A percentile compares a stretch with the other conserved stretches of the same genome.
phyloP scores from a whole-genome alignment of 2,329 filamentous ascomycete genomes.

The Neofusicoccum parvum region DNA sequence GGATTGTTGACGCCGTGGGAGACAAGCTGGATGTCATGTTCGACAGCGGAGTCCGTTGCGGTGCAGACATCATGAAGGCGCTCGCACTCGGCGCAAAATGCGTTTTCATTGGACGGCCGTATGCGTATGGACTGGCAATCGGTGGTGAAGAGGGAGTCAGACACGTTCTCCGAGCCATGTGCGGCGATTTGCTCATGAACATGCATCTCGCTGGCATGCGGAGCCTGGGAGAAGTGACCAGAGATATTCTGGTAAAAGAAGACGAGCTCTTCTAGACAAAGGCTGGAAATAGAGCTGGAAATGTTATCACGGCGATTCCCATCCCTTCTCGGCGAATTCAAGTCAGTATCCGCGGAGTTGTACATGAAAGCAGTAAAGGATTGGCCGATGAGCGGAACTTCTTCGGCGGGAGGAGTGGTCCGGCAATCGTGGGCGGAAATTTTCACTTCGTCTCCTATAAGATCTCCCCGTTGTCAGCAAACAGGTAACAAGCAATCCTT shows the following conservation, averaged over 20 bases:
- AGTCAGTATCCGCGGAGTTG: not conserved
- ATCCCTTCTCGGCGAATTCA: not conserved
- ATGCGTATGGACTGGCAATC: constrained; percentile 35
- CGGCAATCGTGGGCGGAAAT: not conserved
- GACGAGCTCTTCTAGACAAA: constrained; percentile 27
- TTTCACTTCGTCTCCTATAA: not conserved
- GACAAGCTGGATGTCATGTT: constrained; percentile 61
- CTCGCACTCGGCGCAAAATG: constrained; percentile 55
- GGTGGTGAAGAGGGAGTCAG: constrained; percentile 41
- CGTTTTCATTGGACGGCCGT: constrained; percentile 49
- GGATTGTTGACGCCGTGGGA: constrained; percentile 40
- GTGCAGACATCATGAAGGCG: constrained; percentile 61
- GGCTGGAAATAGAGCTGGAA: not conserved
- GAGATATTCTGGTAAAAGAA: constrained; percentile 28
- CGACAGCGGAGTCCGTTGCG: constrained; percentile 61
- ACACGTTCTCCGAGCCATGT: constrained; percentile 34
- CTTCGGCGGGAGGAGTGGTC: not conserved
- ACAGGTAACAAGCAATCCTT: no score
- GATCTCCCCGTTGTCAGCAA: no score
- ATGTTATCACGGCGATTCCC: not conserved
- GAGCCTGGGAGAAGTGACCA: constrained; percentile 27
- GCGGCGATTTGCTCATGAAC: constrained; percentile 28
- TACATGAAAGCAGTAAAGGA: not conserved
- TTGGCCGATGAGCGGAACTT: not conserved
- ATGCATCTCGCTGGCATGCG: constrained; percentile 31